Evolutionary conservation across 345 rosid species (phyloP), one percentile per base, ranked within the genome.

Genomic region (Eucalyptus curtisii): DNA sequence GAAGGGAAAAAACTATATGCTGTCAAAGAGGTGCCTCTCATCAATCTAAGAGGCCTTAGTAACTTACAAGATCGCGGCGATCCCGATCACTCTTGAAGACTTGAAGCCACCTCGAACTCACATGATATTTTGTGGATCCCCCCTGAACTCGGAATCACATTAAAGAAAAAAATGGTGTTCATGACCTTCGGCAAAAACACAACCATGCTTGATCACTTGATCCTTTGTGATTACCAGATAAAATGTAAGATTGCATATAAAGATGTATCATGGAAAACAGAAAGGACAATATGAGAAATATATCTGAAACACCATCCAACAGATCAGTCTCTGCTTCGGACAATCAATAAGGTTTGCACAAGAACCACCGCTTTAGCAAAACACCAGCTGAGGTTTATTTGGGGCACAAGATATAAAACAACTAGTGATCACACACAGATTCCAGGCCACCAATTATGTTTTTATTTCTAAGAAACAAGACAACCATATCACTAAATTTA

Each of bases 61-160:
- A 68, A 93, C 97, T 93, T 92, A 95, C 99, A 90, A 97, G 98
- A 96, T 97, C 98, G 80, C 98, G 99, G 40, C 96, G 98, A 91
- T 97, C 99, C 53, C 98, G 93, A 76, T 96, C 99, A 88, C 96
- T 96, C 93, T 94, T 95, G 91, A 97, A 97, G 88, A 94, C 95
- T 90, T 97, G 99, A 13, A 95, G 93, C 99, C 99, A 96, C 92
- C 97, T 94, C 61, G 96, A 96, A 90, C 94, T 96, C 17, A 94
- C 90, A 94, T 97, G 99, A 92, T 97, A 97, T 89, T 97, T 98
- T 37, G 98, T 95, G 30, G 99, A 95, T 89, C 99, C 98, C 89
- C 99, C 99, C 99, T 98, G 92, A 92, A 90, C 90, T 68, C 87
- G 61, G 49, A 87, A 92, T 59, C 87, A 89, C 42, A 81, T 80